These are phyloP conservation scores for Quillaja saponaria DNA, from an alignment of 306 rosid species.

Conservation along the genomic window DNA sequence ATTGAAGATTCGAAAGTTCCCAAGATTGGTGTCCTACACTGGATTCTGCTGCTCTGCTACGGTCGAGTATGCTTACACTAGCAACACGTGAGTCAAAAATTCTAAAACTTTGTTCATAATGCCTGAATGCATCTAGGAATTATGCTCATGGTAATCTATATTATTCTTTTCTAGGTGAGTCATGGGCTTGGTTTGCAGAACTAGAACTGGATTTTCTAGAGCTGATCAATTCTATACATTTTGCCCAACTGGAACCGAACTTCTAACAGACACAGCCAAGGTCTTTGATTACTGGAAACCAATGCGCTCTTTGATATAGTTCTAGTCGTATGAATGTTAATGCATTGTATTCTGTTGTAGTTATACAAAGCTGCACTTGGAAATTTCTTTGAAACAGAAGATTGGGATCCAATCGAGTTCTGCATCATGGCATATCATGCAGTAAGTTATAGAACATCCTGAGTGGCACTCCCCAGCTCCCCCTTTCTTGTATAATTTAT, in stretches of 20 bases:
- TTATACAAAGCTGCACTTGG: slow-evolving; percentile 93
- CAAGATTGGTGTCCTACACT: slow-evolving; percentile 72
- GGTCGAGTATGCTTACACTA: slow-evolving; percentile 67
- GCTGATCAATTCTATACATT: slow-evolving; percentile 94
- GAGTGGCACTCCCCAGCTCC: slow-evolving; percentile 55
- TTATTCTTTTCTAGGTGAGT: neutral
- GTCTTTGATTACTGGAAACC: slow-evolving; percentile 38
- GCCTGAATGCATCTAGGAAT: neutral
- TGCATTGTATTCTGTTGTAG: slow-evolving; percentile 37
- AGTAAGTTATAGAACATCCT: too few relatives aligned
- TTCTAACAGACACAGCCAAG: slow-evolving; percentile 78
- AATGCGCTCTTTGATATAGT: slow-evolving; percentile 8
- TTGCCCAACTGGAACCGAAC: slow-evolving; percentile 94
- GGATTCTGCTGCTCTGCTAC: slow-evolving; percentile 82
- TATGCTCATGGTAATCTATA: slow-evolving; percentile 19
- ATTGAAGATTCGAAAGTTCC: slow-evolving; percentile 76
- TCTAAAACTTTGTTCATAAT: slow-evolving; percentile 7
- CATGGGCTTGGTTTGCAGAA: slow-evolving; percentile 52
- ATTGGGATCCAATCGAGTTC: slow-evolving; percentile 91
- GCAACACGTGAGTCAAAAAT: slow-evolving; percentile 65
- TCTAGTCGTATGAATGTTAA: slow-evolving; percentile 5
- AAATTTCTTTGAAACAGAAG: slow-evolving; percentile 79
- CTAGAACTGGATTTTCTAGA: slow-evolving; percentile 94
- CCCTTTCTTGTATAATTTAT: neutral
- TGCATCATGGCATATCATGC: slow-evolving; percentile 84